Evolutionary conservation across 306 rosid species (phyloP), one percentile per base, ranked within the genome.

Genomic region (Cercis canadensis): DNA sequence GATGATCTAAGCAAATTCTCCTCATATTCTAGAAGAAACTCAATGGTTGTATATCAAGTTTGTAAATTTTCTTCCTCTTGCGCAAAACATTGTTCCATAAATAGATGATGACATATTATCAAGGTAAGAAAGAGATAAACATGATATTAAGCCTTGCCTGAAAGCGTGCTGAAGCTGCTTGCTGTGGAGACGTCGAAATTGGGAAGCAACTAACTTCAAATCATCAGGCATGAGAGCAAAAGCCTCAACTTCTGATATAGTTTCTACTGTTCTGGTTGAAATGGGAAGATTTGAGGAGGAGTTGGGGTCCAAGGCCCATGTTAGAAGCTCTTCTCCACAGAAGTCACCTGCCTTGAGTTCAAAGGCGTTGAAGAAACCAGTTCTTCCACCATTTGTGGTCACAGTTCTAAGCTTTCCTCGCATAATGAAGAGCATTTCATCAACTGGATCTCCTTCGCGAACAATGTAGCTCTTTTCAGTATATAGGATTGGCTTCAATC

Each of bases 251-350:
- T 91, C 99, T 11, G 90, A 80, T 14, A 76, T 74, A 14, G 96
- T 62, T 57, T 81, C 63, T 2, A 94, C 96, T 5, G 96, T 94
- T 72, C 95, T 81, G 1, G 92, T 87, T 49, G 97, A 94, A 33
- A 72, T 78, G 7, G 97, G 98, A 64, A 94, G 88, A 39, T 76
- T 78, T 56, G 91, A 18, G 29, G 96, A 47, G 56, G 87, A 19
- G 40, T 49, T 72, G 16, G 95, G 89, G 65, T 89, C 95, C 83
- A 89, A 78, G 5, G 98, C 98, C 98, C 96, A 94, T 41, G 94
- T 89, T 18, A 94, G 83, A 74, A 94, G 96, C 85, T 90, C 97
- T 68, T 94, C 98, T 36, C 98, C 98, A 65, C 98, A 94, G 54
- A 94, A 94, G 32, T 90, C 96, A 37, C 98, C 98, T 31, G 95